These are phyloP conservation scores for Vigna angularis DNA, from an alignment of 306 rosid species.

Conservation along the genomic window DNA sequence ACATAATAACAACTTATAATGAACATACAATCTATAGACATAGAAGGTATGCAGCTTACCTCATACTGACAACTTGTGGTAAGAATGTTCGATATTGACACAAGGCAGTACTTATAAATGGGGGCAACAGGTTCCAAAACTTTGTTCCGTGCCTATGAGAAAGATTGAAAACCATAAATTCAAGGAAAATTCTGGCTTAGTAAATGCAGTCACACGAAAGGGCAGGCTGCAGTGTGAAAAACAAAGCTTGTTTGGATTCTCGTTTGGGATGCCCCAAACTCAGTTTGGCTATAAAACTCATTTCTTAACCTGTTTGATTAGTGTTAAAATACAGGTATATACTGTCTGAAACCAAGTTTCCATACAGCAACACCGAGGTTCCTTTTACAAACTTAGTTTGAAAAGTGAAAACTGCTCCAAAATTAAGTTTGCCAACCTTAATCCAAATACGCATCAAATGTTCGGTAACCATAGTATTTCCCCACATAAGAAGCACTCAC, in stretches of 20 bases:
- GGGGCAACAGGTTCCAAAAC: constrained; percentile 35
- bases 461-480: background rate
- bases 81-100: constrained; percentile 28
- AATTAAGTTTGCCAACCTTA: no score
- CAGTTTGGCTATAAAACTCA: no score
- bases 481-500: background rate
- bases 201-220: constrained; percentile 14
- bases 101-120: constrained; percentile 36
- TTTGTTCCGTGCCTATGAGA: constrained; percentile 21
- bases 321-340: no score
- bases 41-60: constrained; percentile 4
- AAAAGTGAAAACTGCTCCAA: no score
- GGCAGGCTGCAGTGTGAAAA: background rate
- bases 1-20: background rate
- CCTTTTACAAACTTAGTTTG: no score
- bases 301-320: no score
- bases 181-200: background rate
- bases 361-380: no score
- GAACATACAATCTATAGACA: background rate
- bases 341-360: no score
- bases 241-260: background rate
- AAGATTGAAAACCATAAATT: constrained; percentile 20
- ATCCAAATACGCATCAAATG: background rate
- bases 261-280: no score
- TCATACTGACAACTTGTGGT: constrained; percentile 42